phyloP scores from a whole-genome alignment of 1,139 yeast species.

The Candida buenavistaensis region DNA sequence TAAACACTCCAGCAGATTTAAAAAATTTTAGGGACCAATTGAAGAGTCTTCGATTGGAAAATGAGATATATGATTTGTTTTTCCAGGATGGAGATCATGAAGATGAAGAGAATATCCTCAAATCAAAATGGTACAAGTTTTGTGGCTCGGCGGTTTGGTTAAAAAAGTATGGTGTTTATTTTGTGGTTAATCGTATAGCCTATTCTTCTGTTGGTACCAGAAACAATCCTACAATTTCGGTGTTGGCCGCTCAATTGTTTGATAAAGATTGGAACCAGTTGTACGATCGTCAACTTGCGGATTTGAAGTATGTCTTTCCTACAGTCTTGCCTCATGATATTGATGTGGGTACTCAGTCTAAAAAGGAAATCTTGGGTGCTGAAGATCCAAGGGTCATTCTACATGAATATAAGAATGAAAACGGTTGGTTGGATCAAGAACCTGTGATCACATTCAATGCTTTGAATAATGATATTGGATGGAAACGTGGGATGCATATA shows the following conservation, averaged over 20 bases:
- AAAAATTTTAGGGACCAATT: slow-evolving; percentile 11
- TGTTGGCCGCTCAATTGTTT: slow-evolving; percentile 27
- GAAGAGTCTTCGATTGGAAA: slow-evolving; percentile 2
- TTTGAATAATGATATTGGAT: slow-evolving; percentile 20
- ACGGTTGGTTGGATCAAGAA: slow-evolving; percentile 29
- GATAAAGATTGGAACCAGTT: slow-evolving; percentile 30
- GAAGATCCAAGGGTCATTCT: slow-evolving; percentile 44
- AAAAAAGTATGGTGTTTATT: slow-evolving; percentile 32
- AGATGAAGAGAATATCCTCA: slow-evolving; percentile 15
- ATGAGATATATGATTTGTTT: slow-evolving; percentile 9
- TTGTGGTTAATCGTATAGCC: slow-evolving; percentile 30
- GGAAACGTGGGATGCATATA: slow-evolving; percentile 32
- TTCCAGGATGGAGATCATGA: slow-evolving; percentile 14
- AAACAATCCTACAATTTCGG: slow-evolving; percentile 25
- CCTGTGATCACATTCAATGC: slow-evolving; percentile 49
- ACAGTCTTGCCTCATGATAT: slow-evolving; percentile 28
- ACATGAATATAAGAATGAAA: slow-evolving; percentile 29
- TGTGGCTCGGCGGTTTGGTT: slow-evolving; percentile 38
- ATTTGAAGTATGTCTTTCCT: slow-evolving; percentile 23
- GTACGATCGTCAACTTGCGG: slow-evolving; percentile 20
- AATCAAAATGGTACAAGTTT: slow-evolving; percentile 29
- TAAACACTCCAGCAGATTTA: slow-evolving; percentile 12
- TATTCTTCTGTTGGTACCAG: slow-evolving; percentile 23
- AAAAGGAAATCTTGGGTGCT: slow-evolving; percentile 33
- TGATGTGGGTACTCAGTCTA: slow-evolving; percentile 18